Evolutionary conservation across 345 rosid species (phyloP).

Genomic region (Hevea brasiliensis): DNA sequence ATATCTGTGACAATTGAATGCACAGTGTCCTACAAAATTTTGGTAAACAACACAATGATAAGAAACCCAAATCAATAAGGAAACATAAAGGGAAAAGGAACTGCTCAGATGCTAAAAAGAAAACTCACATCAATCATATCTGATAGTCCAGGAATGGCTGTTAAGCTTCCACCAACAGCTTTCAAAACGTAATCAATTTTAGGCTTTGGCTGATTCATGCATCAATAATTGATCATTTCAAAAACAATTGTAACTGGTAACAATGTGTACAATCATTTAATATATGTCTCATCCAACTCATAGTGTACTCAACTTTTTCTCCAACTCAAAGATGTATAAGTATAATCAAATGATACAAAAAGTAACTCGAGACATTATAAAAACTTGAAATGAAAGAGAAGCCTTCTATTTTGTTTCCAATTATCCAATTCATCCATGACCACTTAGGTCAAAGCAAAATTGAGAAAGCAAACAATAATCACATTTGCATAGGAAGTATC

Average conservation of each 20-base stretch:
- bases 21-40: slow-evolving; percentile 73
- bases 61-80: not conserved
- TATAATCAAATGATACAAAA: no score
- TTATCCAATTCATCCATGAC: not conserved
- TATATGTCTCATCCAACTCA: not conserved
- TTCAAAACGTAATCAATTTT: slow-evolving; percentile 91
- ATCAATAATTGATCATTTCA: slow-evolving; percentile 18
- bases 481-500: no score
- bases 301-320: not conserved
- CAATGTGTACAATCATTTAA: not conserved
- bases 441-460: not conserved
- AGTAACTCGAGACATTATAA: not conserved
- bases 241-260: slow-evolving; percentile 6
- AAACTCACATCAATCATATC: slow-evolving; percentile 95
- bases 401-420: not conserved
- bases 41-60: slow-evolving; percentile 1
- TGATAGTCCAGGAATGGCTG: slow-evolving; percentile 92
- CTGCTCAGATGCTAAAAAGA: not conserved
- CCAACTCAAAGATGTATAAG: not conserved
- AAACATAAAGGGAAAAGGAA: not conserved
- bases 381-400: not conserved
- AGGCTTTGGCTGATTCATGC: slow-evolving; percentile 77
- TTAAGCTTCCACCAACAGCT: slow-evolving; percentile 98
- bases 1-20: slow-evolving; percentile 76
- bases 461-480: no score